Base-by-base conservation (phyloP, 148 eudicot species). In the Fagopyrum homotropicum region DNA sequence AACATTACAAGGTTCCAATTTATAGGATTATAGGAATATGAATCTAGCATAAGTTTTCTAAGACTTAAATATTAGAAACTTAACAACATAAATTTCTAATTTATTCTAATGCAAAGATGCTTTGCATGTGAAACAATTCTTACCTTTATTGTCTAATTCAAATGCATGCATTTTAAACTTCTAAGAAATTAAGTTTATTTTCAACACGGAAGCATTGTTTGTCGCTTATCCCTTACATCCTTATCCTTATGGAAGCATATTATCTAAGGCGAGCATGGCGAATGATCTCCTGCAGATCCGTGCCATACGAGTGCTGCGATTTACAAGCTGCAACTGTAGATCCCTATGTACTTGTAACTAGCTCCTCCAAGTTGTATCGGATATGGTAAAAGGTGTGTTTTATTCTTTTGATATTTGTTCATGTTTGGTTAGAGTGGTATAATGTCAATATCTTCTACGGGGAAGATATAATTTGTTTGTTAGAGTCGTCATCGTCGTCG, bases 401-500 rank as follows among this genome's bases (percentile, higher is more conserved):
- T 35, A 35, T 9, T 12, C 46, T 22, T 66, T 3, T 63, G 46
- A 12, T 43, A 63, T 4, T 14, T 66, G 15, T 40, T 40, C 7
- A 14, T 63, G 40, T 35, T 40, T 40, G 30, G 1, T 6, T 61
- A 11, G n/a, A 63, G 4, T 9, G 26, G 69, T 61, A 22, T 22
- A 6, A 46, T 5, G 48, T 54, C 50, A 6, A 11, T 16, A 19
- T n/a, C 61, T 14, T 26, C 44, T 43, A 14, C 43, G 71, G 22
- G 46, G 77, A 64, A 40, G 45, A 6, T 10, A 43, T 17, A 63
- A 11, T 12, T 4, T 7, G 48, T 9, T 48, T 69, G 48, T 56
- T 73, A 49, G 30, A 51, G 82, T 83, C 76, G 26, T 22, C 26
- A 22, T 22, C 26, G 26, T 22, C 26, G 85, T 35, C 40, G 40